A percentile compares a stretch with the other conserved stretches of the same genome.
Conservation (phyloP, 805 yeast genomes). For the Maudiozyma barnettii region DNA sequence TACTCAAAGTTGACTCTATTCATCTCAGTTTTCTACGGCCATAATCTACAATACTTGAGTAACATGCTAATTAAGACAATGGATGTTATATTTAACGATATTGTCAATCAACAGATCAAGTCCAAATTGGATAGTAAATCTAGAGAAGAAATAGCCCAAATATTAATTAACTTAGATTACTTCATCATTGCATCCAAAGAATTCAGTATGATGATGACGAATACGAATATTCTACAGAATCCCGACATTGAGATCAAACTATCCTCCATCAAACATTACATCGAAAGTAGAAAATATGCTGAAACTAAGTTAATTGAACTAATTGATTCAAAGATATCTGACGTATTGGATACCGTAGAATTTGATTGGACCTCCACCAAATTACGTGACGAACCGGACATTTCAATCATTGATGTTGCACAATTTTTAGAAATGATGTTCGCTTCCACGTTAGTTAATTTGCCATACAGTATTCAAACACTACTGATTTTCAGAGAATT, state of each 20-base stretch:
- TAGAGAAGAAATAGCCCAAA: constrained; percentile 86
- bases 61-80: constrained; percentile 50
- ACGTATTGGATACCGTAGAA: constrained; percentile 73
- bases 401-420: constrained; percentile 73
- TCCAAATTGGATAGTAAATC: constrained; percentile 58
- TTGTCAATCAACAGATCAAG: constrained; percentile 56
- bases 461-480: constrained; percentile 71
- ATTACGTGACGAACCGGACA: constrained; percentile 53
- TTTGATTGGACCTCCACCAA: constrained; percentile 66
- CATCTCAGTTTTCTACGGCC: constrained; percentile 54
- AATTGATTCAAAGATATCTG: constrained; percentile 72
- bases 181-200: constrained; percentile 68
- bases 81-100: constrained; percentile 58
- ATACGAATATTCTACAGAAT: constrained; percentile 27
- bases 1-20: constrained; percentile 58
- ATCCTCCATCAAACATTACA: constrained; percentile 47
- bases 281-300: constrained; percentile 54
- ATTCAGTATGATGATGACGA: constrained; percentile 38
- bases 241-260: constrained; percentile 37
- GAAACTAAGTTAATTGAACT: constrained; percentile 73
- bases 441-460: constrained; percentile 68
- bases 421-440: constrained; percentile 78
- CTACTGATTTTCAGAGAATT: constrained; percentile 77
- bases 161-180: constrained; percentile 77
- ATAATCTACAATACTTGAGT: constrained; percentile 49